These are phyloP conservation scores for Pichia exigua DNA, from an alignment of 805 yeast genomes.

Conservation along the genomic window DNA sequence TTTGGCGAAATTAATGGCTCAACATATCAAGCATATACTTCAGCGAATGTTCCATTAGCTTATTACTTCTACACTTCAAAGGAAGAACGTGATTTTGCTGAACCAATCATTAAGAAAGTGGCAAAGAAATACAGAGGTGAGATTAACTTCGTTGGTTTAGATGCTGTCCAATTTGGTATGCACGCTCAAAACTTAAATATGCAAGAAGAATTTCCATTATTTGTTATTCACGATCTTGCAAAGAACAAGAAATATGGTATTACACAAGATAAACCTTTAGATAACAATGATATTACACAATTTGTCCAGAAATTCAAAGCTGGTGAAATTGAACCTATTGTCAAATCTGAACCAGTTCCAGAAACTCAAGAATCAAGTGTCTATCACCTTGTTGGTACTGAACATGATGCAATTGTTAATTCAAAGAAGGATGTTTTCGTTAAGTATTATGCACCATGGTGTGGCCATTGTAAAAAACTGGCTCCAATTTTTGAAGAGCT, in stretches of 20 bases:
- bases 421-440: conserved; percentile 70
- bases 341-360: conserved; percentile 85
- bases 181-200: conserved; percentile 84
- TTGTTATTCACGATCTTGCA: conserved; percentile 72
- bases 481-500: conserved; percentile 86
- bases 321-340: conserved; percentile 61
- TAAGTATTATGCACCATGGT: conserved; percentile 96
- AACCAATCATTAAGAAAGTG: conserved; percentile 45
- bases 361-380: conserved; percentile 65
- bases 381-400: conserved; percentile 72
- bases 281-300: conserved; percentile 45
- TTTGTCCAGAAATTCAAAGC: conserved; percentile 57
- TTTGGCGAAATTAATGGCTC: conserved; percentile 83
- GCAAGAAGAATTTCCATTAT: conserved; percentile 80
- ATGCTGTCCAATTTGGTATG: conserved; percentile 69
- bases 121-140: conserved; percentile 75
- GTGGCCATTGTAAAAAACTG: conserved; percentile 90
- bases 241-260: conserved; percentile 72
- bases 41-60: conserved; percentile 68
- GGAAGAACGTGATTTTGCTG: conserved; percentile 55
- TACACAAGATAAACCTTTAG: conserved; percentile 47
- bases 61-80: conserved; percentile 75
- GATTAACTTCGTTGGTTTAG: conserved; percentile 81
- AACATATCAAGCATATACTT: conserved; percentile 69
- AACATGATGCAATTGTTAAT: conserved; percentile 60